These are phyloP conservation scores for Sphaerobolus stellatus DNA, from an alignment of 1,284 basidiomycete genomes.

Conservation along the genomic window DNA sequence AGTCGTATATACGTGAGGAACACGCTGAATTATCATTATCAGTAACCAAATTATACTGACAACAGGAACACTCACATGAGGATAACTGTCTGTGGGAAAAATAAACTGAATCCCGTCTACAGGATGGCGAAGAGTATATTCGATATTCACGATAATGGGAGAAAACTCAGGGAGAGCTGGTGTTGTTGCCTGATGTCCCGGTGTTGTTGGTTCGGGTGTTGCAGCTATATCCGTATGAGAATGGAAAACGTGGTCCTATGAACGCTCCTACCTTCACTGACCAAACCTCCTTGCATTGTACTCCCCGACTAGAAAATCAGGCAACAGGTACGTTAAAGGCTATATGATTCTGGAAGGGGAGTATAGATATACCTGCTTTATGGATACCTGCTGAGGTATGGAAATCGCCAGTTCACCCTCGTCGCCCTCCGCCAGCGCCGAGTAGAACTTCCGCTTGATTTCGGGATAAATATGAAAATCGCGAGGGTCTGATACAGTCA, in stretches of 20 bases:
- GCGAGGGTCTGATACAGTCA: slow-evolving; percentile 67
- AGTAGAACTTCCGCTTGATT: slow-evolving; percentile 89
- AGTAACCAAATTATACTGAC: background rate
- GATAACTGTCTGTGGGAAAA: slow-evolving; percentile 74
- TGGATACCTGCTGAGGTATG: slow-evolving; percentile 77
- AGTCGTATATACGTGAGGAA: slow-evolving; percentile 91
- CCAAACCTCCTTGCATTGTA: slow-evolving; percentile 36
- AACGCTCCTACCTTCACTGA: slow-evolving; percentile 47
- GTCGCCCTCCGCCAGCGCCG: slow-evolving; percentile 85
- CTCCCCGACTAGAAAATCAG: slow-evolving; percentile 38
- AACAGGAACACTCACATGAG: slow-evolving; percentile 65
- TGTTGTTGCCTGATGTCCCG: slow-evolving; percentile 46
- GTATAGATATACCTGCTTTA: slow-evolving; percentile 46
- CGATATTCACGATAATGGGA: slow-evolving; percentile 74
- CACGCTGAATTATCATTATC: slow-evolving; percentile 53
- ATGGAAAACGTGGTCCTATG: too few relatives aligned
- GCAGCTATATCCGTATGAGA: slow-evolving; percentile 44
- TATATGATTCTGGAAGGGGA: background rate
- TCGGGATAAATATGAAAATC: slow-evolving; percentile 92
- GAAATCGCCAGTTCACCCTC: slow-evolving; percentile 94
- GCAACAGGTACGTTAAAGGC: background rate
- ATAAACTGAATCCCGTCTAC: slow-evolving; percentile 88
- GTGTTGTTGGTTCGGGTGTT: slow-evolving; percentile 76
- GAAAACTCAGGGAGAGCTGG: slow-evolving; percentile 64
- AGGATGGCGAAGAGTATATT: slow-evolving; percentile 79